These are phyloP conservation scores for Beauveria bassiana DNA, from an alignment of 2,329 filamentous ascomycete species.

Conservation along the genomic window DNA sequence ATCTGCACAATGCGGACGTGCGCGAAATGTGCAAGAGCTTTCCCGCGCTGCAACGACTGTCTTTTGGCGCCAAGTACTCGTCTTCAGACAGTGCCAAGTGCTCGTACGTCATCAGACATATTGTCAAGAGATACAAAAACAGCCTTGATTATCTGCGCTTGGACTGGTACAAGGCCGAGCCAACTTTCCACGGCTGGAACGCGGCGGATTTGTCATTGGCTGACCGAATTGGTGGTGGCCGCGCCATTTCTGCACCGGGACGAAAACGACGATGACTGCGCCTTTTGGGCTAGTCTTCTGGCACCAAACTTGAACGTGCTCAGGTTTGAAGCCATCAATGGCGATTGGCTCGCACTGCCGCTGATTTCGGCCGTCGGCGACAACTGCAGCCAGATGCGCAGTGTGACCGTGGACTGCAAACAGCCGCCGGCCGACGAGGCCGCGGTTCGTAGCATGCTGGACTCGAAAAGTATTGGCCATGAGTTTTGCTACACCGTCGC, in stretches of 20 bases:
- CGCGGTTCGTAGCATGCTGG: not conserved
- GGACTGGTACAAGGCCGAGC: not conserved
- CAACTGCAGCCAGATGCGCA: not conserved
- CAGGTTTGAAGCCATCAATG: not conserved
- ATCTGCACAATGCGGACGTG: not conserved
- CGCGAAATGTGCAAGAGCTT: not conserved
- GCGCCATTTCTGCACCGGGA: not conserved
- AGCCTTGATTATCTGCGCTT: not conserved
- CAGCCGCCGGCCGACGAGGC: not conserved
- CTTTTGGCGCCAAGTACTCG: not conserved
- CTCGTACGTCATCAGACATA: not conserved
- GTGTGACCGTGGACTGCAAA: not conserved
- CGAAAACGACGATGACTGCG: not conserved
- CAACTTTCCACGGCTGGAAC: rapidly evolving
- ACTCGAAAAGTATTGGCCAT: not conserved
- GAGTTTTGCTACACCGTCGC: not conserved
- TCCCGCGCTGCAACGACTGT: not conserved
- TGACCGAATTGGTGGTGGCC: not conserved
- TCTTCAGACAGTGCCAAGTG: not conserved
- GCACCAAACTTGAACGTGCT: not conserved
- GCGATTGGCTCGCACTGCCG: not conserved
- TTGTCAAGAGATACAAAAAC: not conserved
- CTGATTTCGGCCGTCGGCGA: not conserved
- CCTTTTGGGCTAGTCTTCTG: not conserved
- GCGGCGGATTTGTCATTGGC: not conserved